phyloP scores from a whole-genome alignment of 2,329 filamentous ascomycete species.

The Talaromyces sp. region DNA sequence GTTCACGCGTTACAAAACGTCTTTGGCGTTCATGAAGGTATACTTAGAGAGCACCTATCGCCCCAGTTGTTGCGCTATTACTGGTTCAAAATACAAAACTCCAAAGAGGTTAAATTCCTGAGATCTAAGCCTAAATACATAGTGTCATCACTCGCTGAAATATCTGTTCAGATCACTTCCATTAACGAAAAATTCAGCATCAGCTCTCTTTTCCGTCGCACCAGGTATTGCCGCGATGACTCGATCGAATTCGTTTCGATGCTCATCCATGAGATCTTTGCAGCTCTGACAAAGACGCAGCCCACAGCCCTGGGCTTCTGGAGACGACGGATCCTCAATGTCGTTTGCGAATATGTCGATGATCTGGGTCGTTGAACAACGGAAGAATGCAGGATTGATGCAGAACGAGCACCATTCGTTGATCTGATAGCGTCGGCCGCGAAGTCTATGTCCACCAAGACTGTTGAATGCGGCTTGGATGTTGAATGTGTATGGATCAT shows the following conservation, averaged over 20 bases:
- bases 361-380: slow-evolving; percentile 27
- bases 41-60: background rate
- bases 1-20: no score
- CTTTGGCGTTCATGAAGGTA: background rate
- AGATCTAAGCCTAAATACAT: background rate
- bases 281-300: slow-evolving; percentile 31
- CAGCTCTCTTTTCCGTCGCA: slow-evolving; percentile 22
- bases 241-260: slow-evolving; percentile 22
- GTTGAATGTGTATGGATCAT: slow-evolving; percentile 22
- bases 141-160: slow-evolving; percentile 14
- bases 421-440: slow-evolving; percentile 16
- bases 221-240: slow-evolving; percentile 21
- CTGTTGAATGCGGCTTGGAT: slow-evolving; percentile 27
- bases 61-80: background rate
- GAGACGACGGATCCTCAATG: slow-evolving; percentile 13
- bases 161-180: slow-evolving; percentile 23
- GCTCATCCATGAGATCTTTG: slow-evolving; percentile 20
- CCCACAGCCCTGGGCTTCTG: slow-evolving; percentile 27
- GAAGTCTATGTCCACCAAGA: slow-evolving; percentile 17
- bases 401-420: slow-evolving; percentile 44
- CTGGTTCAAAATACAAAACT: background rate
- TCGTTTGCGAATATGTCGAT: slow-evolving; percentile 19
- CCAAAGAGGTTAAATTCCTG: background rate
- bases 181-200: slow-evolving; percentile 27
- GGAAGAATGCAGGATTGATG: slow-evolving; percentile 36